These are phyloP conservation scores for Limnomonas spitsbergensis DNA, from an alignment of 139 green algal species.

Conservation along the genomic window DNA sequence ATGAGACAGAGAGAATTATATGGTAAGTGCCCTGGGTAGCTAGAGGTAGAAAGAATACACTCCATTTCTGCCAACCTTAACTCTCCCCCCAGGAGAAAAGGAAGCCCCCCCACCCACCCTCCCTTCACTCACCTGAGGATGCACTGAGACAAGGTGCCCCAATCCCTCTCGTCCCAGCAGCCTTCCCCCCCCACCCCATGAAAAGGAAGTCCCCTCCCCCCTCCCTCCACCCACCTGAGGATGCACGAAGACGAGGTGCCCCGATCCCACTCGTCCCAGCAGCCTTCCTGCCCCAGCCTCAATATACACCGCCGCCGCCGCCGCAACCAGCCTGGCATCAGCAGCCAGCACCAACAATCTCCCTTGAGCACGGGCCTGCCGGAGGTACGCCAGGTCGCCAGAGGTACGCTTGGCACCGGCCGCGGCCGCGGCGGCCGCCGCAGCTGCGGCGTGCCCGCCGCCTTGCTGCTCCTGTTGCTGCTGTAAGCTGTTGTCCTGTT, in stretches of 20 bases:
- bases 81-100: no score
- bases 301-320: conserved; percentile 29
- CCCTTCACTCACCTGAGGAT: conserved; percentile 35
- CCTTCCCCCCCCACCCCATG: no score
- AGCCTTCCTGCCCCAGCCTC: conserved; percentile 32
- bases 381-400: conserved; percentile 19
- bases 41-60: no score
- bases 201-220: no score
- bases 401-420: not conserved
- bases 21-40: no score
- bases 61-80: no score
- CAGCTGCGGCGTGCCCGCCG: not conserved
- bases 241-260: conserved; percentile 40
- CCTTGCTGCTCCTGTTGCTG: not conserved
- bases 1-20: no score
- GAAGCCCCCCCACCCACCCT: no score
- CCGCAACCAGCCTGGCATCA: conserved; percentile 8
- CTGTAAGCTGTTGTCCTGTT: not conserved
- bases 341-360: conserved; percentile 38
- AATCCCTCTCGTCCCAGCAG: no score
- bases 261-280: conserved; percentile 49
- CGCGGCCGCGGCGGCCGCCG: not conserved
- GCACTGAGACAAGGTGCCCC: conserved; percentile 33
- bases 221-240: conserved; percentile 29
- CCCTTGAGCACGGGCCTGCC: not conserved